Evolutionary conservation across 805 yeast genomes (phyloP).

Genomic region (Lachancea nothofagi): DNA sequence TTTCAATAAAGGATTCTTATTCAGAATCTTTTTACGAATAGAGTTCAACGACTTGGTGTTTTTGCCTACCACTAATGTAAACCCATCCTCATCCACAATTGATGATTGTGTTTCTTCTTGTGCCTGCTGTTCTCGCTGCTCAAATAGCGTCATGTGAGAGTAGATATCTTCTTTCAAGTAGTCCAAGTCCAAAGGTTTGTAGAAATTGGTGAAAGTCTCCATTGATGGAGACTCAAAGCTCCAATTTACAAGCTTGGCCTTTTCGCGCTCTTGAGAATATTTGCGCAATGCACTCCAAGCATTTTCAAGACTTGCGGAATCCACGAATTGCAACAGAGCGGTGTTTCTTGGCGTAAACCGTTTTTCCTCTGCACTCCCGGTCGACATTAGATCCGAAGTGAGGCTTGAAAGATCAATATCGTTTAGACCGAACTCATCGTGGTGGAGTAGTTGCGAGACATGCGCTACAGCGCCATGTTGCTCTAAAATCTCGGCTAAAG

Average conservation of each 20-base stretch:
- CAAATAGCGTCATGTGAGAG: slow-evolving; percentile 59
- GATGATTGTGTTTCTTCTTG: slow-evolving; percentile 50
- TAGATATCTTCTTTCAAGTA: slow-evolving; percentile 53
- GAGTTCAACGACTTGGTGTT: slow-evolving; percentile 68
- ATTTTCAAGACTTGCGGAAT: slow-evolving; percentile 51
- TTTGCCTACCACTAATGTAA: slow-evolving; percentile 82
- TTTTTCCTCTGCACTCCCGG: slow-evolving; percentile 25
- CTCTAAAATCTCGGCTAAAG: slow-evolving; percentile 50
- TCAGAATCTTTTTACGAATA: slow-evolving; percentile 30
- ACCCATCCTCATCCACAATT: slow-evolving; percentile 88
- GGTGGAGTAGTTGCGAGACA: slow-evolving; percentile 44
- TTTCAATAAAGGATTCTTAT: slow-evolving; percentile 31
- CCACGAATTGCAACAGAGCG: slow-evolving; percentile 69
- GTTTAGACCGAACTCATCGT: slow-evolving; percentile 40
- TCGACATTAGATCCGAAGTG: slow-evolving; percentile 50
- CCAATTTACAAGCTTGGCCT: slow-evolving; percentile 35
- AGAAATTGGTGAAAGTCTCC: slow-evolving; percentile 39
- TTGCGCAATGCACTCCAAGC: slow-evolving; percentile 53
- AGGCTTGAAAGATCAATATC: slow-evolving; percentile 51
- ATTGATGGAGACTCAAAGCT: slow-evolving; percentile 33
- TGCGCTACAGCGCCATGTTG: slow-evolving; percentile 49
- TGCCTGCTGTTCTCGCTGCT: slow-evolving; percentile 60
- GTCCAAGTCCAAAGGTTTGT: slow-evolving; percentile 43
- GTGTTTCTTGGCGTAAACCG: slow-evolving; percentile 65
- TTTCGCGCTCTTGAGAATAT: slow-evolving; percentile 46